Evolutionary conservation across 2,329 filamentous ascomycete genomes (phyloP), one percentile per base, ranked within the genome.

Genomic region (Trichoderma koningii): DNA sequence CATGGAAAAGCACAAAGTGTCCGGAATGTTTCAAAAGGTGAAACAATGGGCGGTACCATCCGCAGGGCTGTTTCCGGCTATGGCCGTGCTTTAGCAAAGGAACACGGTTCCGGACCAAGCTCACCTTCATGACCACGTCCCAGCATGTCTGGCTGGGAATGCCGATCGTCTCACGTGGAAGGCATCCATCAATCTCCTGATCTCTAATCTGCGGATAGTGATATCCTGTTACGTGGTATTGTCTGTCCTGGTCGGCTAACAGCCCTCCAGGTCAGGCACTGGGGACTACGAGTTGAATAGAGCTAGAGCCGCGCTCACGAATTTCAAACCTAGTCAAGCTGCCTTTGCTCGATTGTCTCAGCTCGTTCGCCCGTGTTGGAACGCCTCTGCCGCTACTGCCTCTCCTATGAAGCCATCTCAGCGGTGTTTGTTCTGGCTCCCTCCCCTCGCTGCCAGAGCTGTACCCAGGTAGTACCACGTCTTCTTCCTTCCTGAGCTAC

Each of bases 121-220:
- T 21, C 30, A 30, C 23, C 26, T 7, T 17, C 23, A 28, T 17
- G 15, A 17, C 17, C 17, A 21, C 21, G 41, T 38, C 12, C 34
- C 3, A 14, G 12, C 3, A 14, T 38, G 34, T 38, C 34, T 38
- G 34, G n/a, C 30, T 53, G 59, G 48, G 44, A 44, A 44, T 19
- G 41, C 45, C 61, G 52, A 57, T 63, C 61, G 41, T 48, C 42
- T 38, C 47, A 57, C 52, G 61, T 52, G 52, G 47, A 55, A 26
- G 51, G 57, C 51, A 21, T 41, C 57, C 47, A 47, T 47, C 61
- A 63, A 48, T 52, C 48, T 34, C n/a, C 48, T 26, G 45, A 52
- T 52, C 59, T 53, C 23, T 34, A 62, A 48, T 48, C 30, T 53
- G 59, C 19, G 26, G 53, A 30, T 21, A 45, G 59, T n/a, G 12